Evolutionary conservation across 805 yeast genomes (phyloP).

Genomic region (Aciculoconidium aculeatum): DNA sequence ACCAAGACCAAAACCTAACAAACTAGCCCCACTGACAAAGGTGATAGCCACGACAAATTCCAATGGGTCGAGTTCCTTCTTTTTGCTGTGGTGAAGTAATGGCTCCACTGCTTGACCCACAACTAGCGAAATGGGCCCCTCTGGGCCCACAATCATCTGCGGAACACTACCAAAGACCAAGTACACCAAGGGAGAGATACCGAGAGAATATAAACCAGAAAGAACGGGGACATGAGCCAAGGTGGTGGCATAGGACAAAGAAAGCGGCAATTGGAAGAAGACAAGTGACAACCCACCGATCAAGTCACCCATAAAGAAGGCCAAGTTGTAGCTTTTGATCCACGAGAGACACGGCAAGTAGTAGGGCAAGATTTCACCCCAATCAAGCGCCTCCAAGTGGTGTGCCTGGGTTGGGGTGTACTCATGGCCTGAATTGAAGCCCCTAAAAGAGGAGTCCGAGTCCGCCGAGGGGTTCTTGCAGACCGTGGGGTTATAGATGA

Average conservation of each 20-base stretch:
- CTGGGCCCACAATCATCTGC: conserved; percentile 43
- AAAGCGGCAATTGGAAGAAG: conserved; percentile 85
- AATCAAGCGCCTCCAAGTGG: conserved; percentile 16
- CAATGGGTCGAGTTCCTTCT: conserved; percentile 27
- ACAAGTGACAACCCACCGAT: conserved; percentile 85
- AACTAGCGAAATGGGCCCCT: conserved; percentile 39
- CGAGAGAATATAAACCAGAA: conserved; percentile 35
- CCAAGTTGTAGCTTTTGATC: conserved; percentile 46
- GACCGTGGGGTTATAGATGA: conserved; percentile 3
- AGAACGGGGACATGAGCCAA: conserved; percentile 39
- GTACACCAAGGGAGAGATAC: conserved; percentile 35
- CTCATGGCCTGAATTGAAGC: conserved; percentile 7
- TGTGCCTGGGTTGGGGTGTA: conserved; percentile 19
- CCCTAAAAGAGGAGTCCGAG: not conserved
- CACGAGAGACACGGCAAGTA: conserved; percentile 65
- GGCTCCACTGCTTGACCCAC: conserved; percentile 45
- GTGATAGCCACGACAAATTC: conserved; percentile 65
- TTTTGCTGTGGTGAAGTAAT: conserved; percentile 28
- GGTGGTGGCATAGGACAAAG: conserved; percentile 40
- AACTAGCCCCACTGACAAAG: conserved; percentile 66
- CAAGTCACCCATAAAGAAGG: conserved; percentile 52
- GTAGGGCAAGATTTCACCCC: conserved; percentile 44
- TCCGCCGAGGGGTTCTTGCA: not conserved
- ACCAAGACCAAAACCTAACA: conserved; percentile 59
- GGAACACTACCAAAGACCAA: conserved; percentile 40